Evolutionary conservation across 1,284 basidiomycete genomes (phyloP), one percentile per base, ranked within the genome.

Genomic region (Austroboletus novae-zelandiae): DNA sequence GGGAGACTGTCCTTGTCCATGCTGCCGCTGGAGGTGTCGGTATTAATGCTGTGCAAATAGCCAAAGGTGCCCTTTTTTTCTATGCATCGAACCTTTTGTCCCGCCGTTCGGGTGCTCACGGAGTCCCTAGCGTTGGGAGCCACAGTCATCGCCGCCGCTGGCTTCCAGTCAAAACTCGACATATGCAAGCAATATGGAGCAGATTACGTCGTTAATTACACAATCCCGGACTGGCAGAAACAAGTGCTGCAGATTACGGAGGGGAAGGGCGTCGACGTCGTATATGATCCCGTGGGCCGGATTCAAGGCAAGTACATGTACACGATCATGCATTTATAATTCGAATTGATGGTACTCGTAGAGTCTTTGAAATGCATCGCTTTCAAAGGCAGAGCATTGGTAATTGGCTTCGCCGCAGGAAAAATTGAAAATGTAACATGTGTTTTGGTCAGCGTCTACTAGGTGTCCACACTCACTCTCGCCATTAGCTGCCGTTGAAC

Each of bases 21-120:
- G 93, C 91, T 10, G 89, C 89, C n/a, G 91, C 91, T 2, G 91
- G 91, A 11, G 95, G 95, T 25, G 94, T 99, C 5, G 96, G 96
- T 1, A 84, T 98, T 44, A 85, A 86, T 9, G 94, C 94, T 4
- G 84, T 93, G 14, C 94, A 97, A 65, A 77, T 96, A 47, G 94
- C 91, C 15, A 95, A 95, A 79, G 81, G 86, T 86, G 32, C 43
- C 6, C 11, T 36, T 9, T 36, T 9, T 18, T 37, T 35, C 40
- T 36, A 27, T 10, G 7, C 14, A 9, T 27, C 20, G 15, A n/a
- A 9, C 30, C 30, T 20, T 18, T 20, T 39, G 7, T 11, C 9
- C 9, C 31, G 17, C 40, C 32, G 32, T 37, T 18, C 23, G 34
- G 54, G 61, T 18, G 51, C 45, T 45, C 39, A 40, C 14, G 23